phyloP scores from a whole-genome alignment of 1,284 basidiomycete genomes.

The Naganishia albida region DNA sequence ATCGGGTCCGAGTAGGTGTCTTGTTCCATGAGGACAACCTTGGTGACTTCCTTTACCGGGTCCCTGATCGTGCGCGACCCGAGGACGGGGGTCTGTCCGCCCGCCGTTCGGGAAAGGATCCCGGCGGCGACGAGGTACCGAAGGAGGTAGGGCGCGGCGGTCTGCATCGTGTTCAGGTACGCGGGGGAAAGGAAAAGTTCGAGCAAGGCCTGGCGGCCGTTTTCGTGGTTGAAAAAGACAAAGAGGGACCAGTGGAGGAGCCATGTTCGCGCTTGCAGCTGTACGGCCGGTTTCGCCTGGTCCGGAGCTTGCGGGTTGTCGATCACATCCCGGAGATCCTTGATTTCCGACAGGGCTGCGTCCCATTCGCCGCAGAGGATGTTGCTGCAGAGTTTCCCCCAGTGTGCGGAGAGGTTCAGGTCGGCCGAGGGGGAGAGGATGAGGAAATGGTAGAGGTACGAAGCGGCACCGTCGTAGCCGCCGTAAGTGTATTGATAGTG shows the following conservation, averaged over 20 bases:
- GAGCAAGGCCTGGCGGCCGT: constrained; percentile 88
- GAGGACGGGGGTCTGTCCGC: constrained; percentile 40
- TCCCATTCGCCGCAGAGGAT: constrained; percentile 96
- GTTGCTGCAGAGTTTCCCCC: constrained; percentile 97
- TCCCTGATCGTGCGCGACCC: constrained; percentile 62
- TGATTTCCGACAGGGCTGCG: constrained; percentile 87
- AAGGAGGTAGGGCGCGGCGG: constrained; percentile 89
- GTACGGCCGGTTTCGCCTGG: constrained; percentile 66
- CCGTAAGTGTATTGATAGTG: constrained; percentile 98
- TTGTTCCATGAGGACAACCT: constrained; percentile 87
- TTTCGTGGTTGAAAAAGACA: constrained; percentile 95
- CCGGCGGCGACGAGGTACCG: constrained; percentile 92
- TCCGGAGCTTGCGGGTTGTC: constrained; percentile 63
- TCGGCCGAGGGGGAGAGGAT: constrained; percentile 90
- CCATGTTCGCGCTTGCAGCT: constrained; percentile 95
- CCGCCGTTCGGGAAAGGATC: constrained; percentile 78
- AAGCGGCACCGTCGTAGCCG: constrained; percentile 91
- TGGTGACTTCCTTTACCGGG: constrained; percentile 82
- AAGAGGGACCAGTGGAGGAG: constrained; percentile 97
- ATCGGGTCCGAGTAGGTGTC: constrained; percentile 94
- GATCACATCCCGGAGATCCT: constrained; percentile 86
- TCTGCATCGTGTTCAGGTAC: constrained; percentile 98
- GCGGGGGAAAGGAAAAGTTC: constrained; percentile 94
- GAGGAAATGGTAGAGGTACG: constrained; percentile 98
- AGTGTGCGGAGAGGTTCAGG: constrained; percentile 90